These are phyloP conservation scores for Sapria himalayana DNA, from an alignment of 345 rosid species.

Conservation along the genomic window DNA sequence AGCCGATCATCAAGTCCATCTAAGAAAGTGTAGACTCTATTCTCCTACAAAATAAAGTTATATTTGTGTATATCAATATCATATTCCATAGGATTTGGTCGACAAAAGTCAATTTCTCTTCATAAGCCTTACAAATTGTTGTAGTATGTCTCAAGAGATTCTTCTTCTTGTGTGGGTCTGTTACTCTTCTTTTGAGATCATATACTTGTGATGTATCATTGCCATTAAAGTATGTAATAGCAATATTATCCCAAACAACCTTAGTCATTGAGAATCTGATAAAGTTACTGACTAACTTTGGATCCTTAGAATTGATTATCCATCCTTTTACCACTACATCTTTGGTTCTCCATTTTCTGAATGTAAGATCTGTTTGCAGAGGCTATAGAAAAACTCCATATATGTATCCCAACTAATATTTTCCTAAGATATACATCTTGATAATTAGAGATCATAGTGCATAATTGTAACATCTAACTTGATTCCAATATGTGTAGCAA, in stretches of 20 bases:
- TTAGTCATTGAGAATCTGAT: neutral
- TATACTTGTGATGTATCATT: neutral
- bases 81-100: no score
- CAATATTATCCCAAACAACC: neutral
- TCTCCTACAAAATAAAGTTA: neutral
- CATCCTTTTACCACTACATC: slow-evolving; percentile 1
- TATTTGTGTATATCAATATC: neutral
- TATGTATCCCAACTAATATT: no score
- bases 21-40: no score
- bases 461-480: no score
- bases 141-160: neutral
- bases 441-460: no score
- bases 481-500: no score
- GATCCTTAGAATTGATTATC: slow-evolving; percentile 2
- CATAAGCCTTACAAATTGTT: no score
- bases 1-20: no score
- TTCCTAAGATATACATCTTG: no score
- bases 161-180: neutral
- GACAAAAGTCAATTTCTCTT: no score
- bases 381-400: neutral
- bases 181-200: neutral
- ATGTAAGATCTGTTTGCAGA: neutral
- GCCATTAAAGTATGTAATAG: slow-evolving; percentile 1
- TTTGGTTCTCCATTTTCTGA: neutral
- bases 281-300: neutral